Evolutionary conservation across 768 basidiomycete genomes (phyloP).

Genomic region (Holtermannia corniformis): DNA sequence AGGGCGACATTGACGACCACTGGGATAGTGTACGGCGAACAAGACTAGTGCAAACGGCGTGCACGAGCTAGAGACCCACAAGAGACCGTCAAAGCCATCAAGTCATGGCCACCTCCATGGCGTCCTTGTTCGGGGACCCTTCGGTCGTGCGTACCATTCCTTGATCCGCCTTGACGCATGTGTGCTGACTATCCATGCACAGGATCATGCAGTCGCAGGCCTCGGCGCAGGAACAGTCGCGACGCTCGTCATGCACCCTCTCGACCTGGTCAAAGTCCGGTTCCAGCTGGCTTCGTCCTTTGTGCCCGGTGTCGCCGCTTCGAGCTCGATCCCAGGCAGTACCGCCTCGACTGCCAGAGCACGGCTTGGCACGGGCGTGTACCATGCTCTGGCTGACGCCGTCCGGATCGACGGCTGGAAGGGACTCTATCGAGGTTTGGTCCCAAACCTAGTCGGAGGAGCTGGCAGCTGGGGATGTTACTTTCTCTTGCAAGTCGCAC

Average conservation of each 20-base stretch:
- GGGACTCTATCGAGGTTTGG: slow-evolving; percentile 82
- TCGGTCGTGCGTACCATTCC: slow-evolving; percentile 24
- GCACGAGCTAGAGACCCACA: neutral
- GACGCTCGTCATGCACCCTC: slow-evolving; percentile 91
- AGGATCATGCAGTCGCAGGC: slow-evolving; percentile 95
- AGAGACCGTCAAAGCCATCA: neutral
- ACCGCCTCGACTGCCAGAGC: slow-evolving; percentile 14
- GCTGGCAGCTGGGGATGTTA: slow-evolving; percentile 96
- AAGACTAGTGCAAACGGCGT: too few relatives aligned
- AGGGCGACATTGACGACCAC: too few relatives aligned
- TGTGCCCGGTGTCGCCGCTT: neutral
- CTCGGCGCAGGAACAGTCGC: slow-evolving; percentile 85
- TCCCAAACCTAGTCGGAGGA: slow-evolving; percentile 86
- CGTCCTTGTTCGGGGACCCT: slow-evolving; percentile 32
- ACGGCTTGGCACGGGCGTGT: slow-evolving; percentile 51
- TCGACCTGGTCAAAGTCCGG: slow-evolving; percentile 90
- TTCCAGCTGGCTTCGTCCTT: slow-evolving; percentile 75
- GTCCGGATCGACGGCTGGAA: slow-evolving; percentile 64
- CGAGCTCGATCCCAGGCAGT: neutral
- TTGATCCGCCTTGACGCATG: neutral
- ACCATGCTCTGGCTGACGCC: slow-evolving; percentile 62
- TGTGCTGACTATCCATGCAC: neutral
- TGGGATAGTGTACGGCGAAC: too few relatives aligned
- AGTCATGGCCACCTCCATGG: slow-evolving; percentile 9
- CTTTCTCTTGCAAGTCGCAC: slow-evolving; percentile 76